These are phyloP conservation scores for Exserohilum turcica DNA, from an alignment of 2,329 filamentous ascomycete species.

Conservation along the genomic window DNA sequence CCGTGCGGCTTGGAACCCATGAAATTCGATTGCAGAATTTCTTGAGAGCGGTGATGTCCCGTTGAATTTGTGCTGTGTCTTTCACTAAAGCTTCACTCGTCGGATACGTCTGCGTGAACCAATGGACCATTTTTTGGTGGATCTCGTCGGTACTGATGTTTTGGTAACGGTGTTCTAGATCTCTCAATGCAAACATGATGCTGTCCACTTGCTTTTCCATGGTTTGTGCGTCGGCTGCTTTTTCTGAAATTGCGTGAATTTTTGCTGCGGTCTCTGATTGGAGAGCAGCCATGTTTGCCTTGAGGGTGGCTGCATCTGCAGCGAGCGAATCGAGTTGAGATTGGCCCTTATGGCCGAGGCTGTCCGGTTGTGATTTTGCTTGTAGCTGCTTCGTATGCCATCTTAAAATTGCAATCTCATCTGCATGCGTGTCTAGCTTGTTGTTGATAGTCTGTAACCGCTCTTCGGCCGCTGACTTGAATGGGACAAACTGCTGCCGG, in stretches of 20 bases:
- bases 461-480: conserved; percentile 6
- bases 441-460: neutral
- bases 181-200: conserved; percentile 12
- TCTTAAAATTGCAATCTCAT: neutral
- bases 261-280: neutral
- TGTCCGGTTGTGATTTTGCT: too few relatives aligned
- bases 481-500: conserved; percentile 13
- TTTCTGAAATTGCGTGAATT: neutral
- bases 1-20: neutral
- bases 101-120: conserved; percentile 30
- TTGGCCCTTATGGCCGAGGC: too few relatives aligned
- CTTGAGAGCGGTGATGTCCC: conserved; percentile 11
- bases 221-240: conserved; percentile 3
- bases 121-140: conserved; percentile 29
- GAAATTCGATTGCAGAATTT: neutral
- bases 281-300: neutral
- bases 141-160: conserved; percentile 34
- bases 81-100: conserved; percentile 4
- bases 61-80: conserved; percentile 5
- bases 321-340: too few relatives aligned
- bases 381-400: too few relatives aligned
- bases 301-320: too few relatives aligned
- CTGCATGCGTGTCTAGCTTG: neutral
- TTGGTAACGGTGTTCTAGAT: conserved; percentile 29
- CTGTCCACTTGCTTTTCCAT: conserved; percentile 3